Evolutionary conservation across 73 alveolate genomes (phyloP), one percentile per base, ranked within the genome.

Genomic region (Stentor roeselii): DNA sequence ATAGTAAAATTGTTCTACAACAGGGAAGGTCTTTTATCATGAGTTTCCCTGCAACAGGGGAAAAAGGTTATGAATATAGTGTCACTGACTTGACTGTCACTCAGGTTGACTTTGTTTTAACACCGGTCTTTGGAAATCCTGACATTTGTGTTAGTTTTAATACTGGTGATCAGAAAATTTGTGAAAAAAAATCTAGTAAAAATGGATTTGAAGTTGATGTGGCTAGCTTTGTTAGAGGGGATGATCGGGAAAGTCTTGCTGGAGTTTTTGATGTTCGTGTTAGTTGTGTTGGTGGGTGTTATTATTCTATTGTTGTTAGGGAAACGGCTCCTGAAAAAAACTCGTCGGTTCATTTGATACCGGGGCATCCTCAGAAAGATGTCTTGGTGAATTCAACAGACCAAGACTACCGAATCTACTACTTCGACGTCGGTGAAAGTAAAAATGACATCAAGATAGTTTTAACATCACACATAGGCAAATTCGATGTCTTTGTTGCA

Each of bases 321-420:
- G 74, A 39, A 37, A 39, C 38, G 84, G 36, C n/a, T 39, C 60
- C 60, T 36, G 59, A 6, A 0, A 41, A 76, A 39, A 76, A 76
- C 84, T 27, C 75, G 21, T 27, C 84, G 21, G 14, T 76, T n/a
- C 74, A 39, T 1, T 35, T 76, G 21, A 21, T n/a, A 31, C 38
- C 60, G 0, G 84, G 84, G 36, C 60, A 76, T 27, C 84, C 84
- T 41, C 74, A 76, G 34, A 39, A 76, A 76, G 84, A 76, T 2
- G 34, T 38, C n/a, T 78, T 76, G 6, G 32, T 15, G n/a, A 37
- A 76, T 39, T 34, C 6, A 34, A 67, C 80, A 6, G 82, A 76
- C n/a, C 60, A 35, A 41, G 38, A 76, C 67, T 76, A 37, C 74
- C 60, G 84, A 34, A 39, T 76, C 6, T 76, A 76, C 39, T 37